Conservation (phyloP, 192 early-diverging fungal species). For the Podila horticola region DNA sequence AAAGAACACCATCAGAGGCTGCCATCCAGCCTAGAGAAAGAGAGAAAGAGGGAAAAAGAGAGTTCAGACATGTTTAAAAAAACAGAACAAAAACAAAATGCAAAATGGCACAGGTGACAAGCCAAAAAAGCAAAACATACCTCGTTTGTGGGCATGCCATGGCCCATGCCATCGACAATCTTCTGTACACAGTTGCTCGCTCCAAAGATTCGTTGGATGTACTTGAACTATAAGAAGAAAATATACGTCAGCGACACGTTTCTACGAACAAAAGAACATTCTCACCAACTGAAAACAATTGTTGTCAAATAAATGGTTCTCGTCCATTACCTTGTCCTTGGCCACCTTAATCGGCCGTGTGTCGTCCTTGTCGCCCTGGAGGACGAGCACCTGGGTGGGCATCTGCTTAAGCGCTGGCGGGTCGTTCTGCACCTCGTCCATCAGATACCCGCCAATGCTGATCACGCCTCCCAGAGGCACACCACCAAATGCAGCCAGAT, state of each 20-base stretch:
- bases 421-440: constrained; percentile 52
- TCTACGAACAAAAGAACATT: constrained; percentile 3
- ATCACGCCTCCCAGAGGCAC: constrained; percentile 65
- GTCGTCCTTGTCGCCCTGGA: constrained; percentile 70
- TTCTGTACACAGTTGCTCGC: constrained; percentile 38
- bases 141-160: constrained; percentile 67
- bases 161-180: constrained; percentile 68
- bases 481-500: constrained; percentile 67
- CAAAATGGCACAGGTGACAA: neutral
- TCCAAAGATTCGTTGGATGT: constrained; percentile 47
- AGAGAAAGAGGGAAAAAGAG: neutral
- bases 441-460: constrained; percentile 67
- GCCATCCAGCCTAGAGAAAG: constrained; percentile 63
- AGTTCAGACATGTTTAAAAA: neutral
- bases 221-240: constrained; percentile 16
- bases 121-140: constrained; percentile 29
- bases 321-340: constrained; percentile 47
- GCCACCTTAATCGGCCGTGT: constrained; percentile 44
- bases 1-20: constrained; percentile 71
- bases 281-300: neutral
- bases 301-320: no score
- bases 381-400: constrained; percentile 60
- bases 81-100: neutral
- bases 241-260: no score
- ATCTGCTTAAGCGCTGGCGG: constrained; percentile 21